These are phyloP conservation scores for Viola odorata DNA, from an alignment of 345 rosid genomes.

Conservation along the genomic window DNA sequence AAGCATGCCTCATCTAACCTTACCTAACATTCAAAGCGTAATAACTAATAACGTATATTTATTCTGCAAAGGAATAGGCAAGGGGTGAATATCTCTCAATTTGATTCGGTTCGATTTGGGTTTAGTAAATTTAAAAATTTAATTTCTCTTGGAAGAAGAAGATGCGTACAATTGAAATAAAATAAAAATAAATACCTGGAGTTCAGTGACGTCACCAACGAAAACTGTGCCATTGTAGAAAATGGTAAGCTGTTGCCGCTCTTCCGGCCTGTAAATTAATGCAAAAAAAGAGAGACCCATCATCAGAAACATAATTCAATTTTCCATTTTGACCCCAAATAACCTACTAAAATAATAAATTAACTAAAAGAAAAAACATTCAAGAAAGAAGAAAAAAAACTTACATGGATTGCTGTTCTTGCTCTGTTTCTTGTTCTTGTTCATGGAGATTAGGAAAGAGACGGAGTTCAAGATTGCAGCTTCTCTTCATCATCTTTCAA, in stretches of 20 bases:
- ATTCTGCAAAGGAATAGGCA: too few relatives aligned
- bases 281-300: background rate
- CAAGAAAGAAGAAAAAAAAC: background rate
- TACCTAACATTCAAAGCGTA: too few relatives aligned
- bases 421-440: background rate
- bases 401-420: background rate
- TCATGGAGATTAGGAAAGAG: background rate
- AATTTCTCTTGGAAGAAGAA: background rate
- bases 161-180: background rate
- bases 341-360: too few relatives aligned
- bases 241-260: slow-evolving; percentile 9
- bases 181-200: slow-evolving; percentile 1
- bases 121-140: too few relatives aligned
- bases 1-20: too few relatives aligned
- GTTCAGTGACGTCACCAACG: slow-evolving; percentile 8
- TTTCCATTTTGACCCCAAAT: too few relatives aligned
- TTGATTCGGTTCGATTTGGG: too few relatives aligned
- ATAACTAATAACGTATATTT: too few relatives aligned
- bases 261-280: slow-evolving; percentile 1
- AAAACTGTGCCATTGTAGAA: slow-evolving; percentile 14
- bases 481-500: slow-evolving; percentile 1
- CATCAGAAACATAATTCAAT: too few relatives aligned
- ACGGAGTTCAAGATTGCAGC: slow-evolving; percentile 13
- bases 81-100: too few relatives aligned
- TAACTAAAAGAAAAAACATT: too few relatives aligned